Evolutionary conservation across 2,329 filamentous ascomycete genomes (phyloP).

Genomic region (Orbilia ellipsospora): DNA sequence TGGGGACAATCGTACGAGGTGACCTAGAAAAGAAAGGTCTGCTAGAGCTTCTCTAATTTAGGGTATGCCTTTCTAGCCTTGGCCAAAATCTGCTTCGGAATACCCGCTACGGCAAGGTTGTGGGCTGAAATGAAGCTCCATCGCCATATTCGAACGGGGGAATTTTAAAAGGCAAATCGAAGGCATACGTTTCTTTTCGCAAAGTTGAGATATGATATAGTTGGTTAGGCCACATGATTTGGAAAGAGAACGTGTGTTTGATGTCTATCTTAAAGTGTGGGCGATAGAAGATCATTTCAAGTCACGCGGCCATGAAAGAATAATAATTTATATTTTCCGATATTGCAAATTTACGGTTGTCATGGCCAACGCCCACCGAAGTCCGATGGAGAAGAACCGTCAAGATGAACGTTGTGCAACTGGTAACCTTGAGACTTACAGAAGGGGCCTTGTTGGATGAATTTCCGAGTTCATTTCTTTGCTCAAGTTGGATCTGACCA

Average conservation of each 20-base stretch:
- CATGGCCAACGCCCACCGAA: neutral
- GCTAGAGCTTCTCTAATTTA: constrained; percentile 2
- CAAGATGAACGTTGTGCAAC: neutral
- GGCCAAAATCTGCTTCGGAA: constrained; percentile 1
- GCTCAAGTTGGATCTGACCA: too few relatives aligned
- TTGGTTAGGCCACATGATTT: neutral
- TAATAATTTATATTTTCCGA: neutral
- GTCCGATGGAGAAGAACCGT: neutral
- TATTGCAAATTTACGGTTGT: constrained; percentile 4
- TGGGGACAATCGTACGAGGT: neutral
- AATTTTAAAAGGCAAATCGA: neutral
- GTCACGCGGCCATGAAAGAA: too few relatives aligned
- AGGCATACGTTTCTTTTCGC: neutral
- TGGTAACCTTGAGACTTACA: neutral
- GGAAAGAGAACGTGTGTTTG: neutral
- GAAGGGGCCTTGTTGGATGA: too few relatives aligned
- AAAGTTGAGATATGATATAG: neutral
- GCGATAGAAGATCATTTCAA: too few relatives aligned
- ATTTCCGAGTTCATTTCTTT: neutral
- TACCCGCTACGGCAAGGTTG: constrained; percentile 17
- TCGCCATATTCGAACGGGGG: constrained; percentile 9
- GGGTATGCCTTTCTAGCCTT: neutral
- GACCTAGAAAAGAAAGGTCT: constrained; percentile 7
- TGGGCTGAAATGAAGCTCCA: neutral
- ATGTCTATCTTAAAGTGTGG: too few relatives aligned